phyloP scores from a whole-genome alignment of 768 basidiomycete genomes.

The Tulasnella sp. region DNA sequence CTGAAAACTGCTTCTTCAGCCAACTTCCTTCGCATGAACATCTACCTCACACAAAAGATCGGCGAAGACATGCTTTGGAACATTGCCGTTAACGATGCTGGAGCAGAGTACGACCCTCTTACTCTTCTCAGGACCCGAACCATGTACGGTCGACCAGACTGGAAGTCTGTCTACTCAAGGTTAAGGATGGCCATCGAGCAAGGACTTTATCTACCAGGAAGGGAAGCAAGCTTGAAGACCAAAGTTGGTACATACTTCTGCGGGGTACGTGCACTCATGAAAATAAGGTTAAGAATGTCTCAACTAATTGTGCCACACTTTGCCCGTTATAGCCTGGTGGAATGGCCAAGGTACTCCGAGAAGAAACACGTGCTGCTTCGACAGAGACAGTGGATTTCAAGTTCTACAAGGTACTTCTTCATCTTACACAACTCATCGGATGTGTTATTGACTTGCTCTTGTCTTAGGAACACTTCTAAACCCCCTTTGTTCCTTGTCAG shows the following conservation, averaged over 20 bases:
- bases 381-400: conserved; percentile 51
- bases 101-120: conserved; percentile 75
- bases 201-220: conserved; percentile 70
- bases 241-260: conserved; percentile 86
- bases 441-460: conserved; percentile 5
- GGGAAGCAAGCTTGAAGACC: conserved; percentile 64
- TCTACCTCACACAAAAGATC: conserved; percentile 81
- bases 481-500: too few relatives aligned
- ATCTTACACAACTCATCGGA: conserved; percentile 13
- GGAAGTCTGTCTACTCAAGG: conserved; percentile 63
- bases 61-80: conserved; percentile 83
- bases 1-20: conserved; percentile 36
- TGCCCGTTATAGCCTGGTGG: conserved; percentile 41
- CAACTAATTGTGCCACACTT: not conserved
- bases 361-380: conserved; percentile 46
- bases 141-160: conserved; percentile 86
- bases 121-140: conserved; percentile 81
- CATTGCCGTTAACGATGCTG: conserved; percentile 76
- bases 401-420: conserved; percentile 60
- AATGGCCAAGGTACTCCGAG: conserved; percentile 65
- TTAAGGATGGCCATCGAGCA: conserved; percentile 67
- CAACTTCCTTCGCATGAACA: conserved; percentile 83
- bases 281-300: not conserved
- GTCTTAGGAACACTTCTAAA: conserved; percentile 47
- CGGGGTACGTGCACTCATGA: conserved; percentile 32